These are phyloP conservation scores for Miscanthus sacchariflorus DNA, from an alignment of 202 grass and related monocot genomes.

Conservation along the genomic window DNA sequence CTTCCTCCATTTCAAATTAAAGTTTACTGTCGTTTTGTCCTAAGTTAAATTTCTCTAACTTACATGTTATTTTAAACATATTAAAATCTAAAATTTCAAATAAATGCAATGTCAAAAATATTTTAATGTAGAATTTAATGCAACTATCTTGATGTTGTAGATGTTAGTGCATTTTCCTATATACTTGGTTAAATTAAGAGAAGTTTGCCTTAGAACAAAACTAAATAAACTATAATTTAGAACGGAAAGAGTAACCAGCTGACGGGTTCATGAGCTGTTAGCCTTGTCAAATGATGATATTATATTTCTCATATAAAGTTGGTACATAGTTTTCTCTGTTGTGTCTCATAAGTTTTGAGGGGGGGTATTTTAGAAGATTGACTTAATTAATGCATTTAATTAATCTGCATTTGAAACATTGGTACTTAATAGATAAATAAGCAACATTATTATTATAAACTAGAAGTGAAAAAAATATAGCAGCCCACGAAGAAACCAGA, in stretches of 20 bases:
- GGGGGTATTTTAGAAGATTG: neutral
- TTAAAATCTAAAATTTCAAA: neutral
- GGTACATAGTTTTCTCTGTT: neutral
- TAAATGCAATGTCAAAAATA: neutral
- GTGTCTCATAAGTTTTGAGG: neutral
- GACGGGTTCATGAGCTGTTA: neutral
- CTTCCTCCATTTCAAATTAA: neutral
- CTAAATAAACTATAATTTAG: neutral
- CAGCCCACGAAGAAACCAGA: neutral
- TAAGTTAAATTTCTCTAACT: neutral
- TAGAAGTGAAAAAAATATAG: neutral
- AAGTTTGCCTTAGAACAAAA: neutral
- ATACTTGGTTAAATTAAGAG: neutral
- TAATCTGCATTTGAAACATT: neutral
- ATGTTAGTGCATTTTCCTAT: neutral
- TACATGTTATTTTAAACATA: neutral
- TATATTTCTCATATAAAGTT: neutral
- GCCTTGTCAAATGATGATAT: neutral
- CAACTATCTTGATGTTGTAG: neutral
- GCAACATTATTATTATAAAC: neutral
- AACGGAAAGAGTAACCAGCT: neutral
- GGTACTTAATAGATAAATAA: neutral
- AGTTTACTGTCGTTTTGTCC: neutral
- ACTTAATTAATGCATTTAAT: neutral
- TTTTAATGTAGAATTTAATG: neutral